Base-by-base conservation (phyloP, 345 rosid genomes). In the Lumnitzera racemosa region DNA sequence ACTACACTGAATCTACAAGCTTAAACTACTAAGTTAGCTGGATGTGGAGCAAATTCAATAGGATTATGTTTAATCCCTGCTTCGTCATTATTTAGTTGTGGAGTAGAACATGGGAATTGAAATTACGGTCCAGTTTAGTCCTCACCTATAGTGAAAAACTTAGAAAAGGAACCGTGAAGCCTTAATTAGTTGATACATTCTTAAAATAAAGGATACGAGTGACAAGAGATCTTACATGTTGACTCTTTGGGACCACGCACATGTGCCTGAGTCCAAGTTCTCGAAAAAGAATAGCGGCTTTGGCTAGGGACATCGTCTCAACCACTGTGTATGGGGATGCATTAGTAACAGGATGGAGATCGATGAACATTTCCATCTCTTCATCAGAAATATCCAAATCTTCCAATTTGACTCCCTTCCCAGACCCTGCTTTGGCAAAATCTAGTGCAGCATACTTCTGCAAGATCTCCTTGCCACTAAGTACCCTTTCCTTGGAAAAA, bases 251-350 rank as follows among this genome's bases (percentile, higher is more conserved):
- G 61, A 82, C 83, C 57, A 85, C 86, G 24, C 86, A 82, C 82
- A 82, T 67, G 67, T 85, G 88, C 62, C 86, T 54, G 15, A 85
- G 83, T 51, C 84, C 91, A 41, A 80, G 75, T 57, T 82, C 70
- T 3, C 86, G 84, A 47, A 85, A 82, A 63, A 82, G 86, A 60
- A 80, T 66, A 2, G 81, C 84, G 15, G 84, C 91, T 56, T 84
- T 84, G 53, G 87, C 85, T 29, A 84, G 78, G 15, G 88, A 86
- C 91, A 83, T 83, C 14, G 86, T 81, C 73, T 86, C 91, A 13
- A 83, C 80, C 9, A 86, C 88, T 0, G 84, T 81, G 72, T 81
- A 83, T 2, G 91, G 81, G 7, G 89, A 83, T 11, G 91, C 55
- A 63, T 84, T 84, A 0, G 82, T 72, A 49, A 82, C 65, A 4